These are phyloP conservation scores for Onygenales sp. DNA, from an alignment of 2,329 filamentous ascomycete genomes.

Conservation along the genomic window DNA sequence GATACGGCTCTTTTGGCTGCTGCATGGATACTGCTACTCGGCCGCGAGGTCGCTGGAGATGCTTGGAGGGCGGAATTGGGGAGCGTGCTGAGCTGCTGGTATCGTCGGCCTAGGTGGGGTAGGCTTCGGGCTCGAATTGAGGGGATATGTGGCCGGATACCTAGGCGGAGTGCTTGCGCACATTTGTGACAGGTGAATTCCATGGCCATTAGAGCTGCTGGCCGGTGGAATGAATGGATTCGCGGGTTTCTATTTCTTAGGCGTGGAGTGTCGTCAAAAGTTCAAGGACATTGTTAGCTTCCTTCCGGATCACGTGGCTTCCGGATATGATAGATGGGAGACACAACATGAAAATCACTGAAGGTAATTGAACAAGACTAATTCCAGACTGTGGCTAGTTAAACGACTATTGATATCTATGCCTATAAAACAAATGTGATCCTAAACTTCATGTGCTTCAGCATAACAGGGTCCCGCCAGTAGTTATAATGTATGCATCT, in stretches of 20 bases:
- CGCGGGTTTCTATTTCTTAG: neutral
- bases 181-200: conserved; percentile 33
- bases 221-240: neutral
- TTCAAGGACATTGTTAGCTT: neutral
- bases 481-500: too few relatives aligned
- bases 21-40: neutral
- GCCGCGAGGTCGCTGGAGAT: neutral
- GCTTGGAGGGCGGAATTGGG: neutral
- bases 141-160: conserved; percentile 16
- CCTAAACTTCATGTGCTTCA: neutral
- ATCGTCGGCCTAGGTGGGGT: conserved; percentile 17
- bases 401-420: neutral
- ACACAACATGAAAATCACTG: too few relatives aligned
- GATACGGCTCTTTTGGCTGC: neutral
- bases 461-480: neutral
- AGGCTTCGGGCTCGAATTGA: conserved; percentile 17
- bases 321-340: neutral
- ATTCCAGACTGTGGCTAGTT: too few relatives aligned
- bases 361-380: too few relatives aligned
- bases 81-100: conserved; percentile 6
- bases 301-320: neutral
- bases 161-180: conserved; percentile 25
- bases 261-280: neutral
- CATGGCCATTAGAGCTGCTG: conserved; percentile 22
- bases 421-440: neutral